Evolutionary conservation across 148 eudicot genomes (phyloP).

Genomic region (Mesembryanthemum crystallinum): DNA sequence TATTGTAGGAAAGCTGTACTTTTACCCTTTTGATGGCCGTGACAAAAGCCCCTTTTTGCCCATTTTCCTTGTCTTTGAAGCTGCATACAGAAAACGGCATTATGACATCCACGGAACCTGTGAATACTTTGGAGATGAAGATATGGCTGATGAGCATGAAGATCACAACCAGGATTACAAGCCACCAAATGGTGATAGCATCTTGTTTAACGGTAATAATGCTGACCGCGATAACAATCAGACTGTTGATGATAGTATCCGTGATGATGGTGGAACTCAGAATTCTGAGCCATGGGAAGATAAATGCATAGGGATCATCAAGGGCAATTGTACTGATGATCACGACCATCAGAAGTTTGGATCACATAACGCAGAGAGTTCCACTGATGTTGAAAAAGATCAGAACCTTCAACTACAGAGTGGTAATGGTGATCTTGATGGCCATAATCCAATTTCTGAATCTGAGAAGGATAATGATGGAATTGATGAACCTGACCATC

Average conservation of each 20-base stretch:
- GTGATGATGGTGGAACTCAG: neutral
- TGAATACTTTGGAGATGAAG: neutral
- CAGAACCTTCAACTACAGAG: neutral
- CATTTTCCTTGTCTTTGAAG: neutral
- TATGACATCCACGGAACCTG: neutral
- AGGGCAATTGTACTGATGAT: neutral
- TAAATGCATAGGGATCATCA: no score
- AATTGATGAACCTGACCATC: neutral
- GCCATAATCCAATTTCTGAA: neutral
- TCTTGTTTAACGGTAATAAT: no score
- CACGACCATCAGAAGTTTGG: no score
- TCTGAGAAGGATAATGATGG: neutral
- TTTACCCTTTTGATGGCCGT: neutral
- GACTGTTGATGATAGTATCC: no score
- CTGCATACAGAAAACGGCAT: neutral
- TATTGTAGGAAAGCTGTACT: neutral
- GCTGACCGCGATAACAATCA: no score
- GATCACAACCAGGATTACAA: no score
- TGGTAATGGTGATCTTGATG: neutral
- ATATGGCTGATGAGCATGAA: neutral
- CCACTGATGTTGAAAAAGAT: neutral
- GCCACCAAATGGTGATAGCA: no score
- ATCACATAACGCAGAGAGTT: neutral
- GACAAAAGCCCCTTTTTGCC: neutral
- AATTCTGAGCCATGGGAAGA: neutral